These are phyloP conservation scores for Aureoboletus auriporus DNA, from an alignment of 768 basidiomycete genomes.

Conservation along the genomic window DNA sequence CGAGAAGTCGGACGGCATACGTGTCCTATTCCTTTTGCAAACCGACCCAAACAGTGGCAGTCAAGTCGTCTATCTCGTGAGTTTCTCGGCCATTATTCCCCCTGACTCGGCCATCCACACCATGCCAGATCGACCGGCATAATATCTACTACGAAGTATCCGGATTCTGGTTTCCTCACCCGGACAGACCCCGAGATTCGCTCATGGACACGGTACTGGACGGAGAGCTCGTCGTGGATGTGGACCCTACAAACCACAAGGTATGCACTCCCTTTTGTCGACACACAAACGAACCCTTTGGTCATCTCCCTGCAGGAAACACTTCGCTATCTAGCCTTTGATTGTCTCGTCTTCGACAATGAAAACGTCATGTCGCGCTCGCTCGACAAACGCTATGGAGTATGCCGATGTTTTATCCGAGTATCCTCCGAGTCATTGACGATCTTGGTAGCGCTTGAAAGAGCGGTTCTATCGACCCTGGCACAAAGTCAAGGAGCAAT, in stretches of 20 bases:
- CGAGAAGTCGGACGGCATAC: constrained; percentile 96
- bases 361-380: constrained; percentile 84
- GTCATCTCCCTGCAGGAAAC: constrained; percentile 54
- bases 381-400: constrained; percentile 87
- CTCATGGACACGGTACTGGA: constrained; percentile 83
- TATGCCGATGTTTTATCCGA: constrained; percentile 35
- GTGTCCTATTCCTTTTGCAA: constrained; percentile 80
- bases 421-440: constrained; percentile 1
- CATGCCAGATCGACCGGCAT: constrained; percentile 85
- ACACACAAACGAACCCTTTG: background rate
- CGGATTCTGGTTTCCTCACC: constrained; percentile 88
- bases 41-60: constrained; percentile 48
- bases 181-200: constrained; percentile 62
- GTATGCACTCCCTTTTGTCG: constrained; percentile 40
- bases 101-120: constrained; percentile 5
- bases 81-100: constrained; percentile 23
- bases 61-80: constrained; percentile 73
- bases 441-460: constrained; percentile 44
- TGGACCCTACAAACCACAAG: constrained; percentile 68
- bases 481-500: constrained; percentile 59
- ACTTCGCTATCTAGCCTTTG: constrained; percentile 82
- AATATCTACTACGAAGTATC: constrained; percentile 73
- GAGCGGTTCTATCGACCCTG: constrained; percentile 85
- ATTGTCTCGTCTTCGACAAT: constrained; percentile 83
- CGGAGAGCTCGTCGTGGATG: constrained; percentile 90